Percentiles rank a stretch among this genome's conserved stretches.
These are phyloP conservation scores for Melampsora americana DNA, from an alignment of 1,284 basidiomycete genomes.

Conservation along the genomic window DNA sequence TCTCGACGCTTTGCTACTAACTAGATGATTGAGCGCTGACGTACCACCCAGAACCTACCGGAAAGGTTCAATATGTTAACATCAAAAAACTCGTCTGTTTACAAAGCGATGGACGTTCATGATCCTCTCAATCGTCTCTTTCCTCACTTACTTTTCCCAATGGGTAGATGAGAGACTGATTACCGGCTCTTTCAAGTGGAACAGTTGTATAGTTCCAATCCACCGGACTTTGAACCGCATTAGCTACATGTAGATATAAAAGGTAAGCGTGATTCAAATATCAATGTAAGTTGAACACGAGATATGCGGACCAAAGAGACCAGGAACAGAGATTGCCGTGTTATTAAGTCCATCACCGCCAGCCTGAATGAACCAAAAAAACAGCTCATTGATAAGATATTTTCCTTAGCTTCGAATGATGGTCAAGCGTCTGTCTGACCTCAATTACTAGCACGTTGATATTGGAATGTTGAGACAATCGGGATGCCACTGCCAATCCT, in stretches of 20 bases:
- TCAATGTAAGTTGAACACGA: neutral
- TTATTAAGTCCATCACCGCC: slow-evolving; percentile 34
- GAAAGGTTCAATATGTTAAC: neutral
- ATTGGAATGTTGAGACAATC: slow-evolving; percentile 17
- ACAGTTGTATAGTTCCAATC: slow-evolving; percentile 42
- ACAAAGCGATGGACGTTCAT: too few species aligned
- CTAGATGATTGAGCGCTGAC: slow-evolving; percentile 36
- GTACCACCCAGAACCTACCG: slow-evolving; percentile 35
- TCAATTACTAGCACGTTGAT: slow-evolving; percentile 22
- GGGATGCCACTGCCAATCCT: slow-evolving; percentile 30
- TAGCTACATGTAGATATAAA: neutral
- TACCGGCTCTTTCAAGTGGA: slow-evolving; percentile 12
- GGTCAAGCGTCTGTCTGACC: neutral
- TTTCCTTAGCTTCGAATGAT: neutral
- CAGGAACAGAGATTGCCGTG: slow-evolving; percentile 10
- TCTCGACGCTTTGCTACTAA: slow-evolving; percentile 21
- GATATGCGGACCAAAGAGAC: neutral
- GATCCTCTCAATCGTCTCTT: too few species aligned
- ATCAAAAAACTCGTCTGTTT: too few species aligned
- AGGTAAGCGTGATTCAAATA: neutral
- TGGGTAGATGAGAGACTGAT: slow-evolving; percentile 18
- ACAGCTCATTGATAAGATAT: neutral
- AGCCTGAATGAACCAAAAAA: slow-evolving; percentile 3
- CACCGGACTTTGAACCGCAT: slow-evolving; percentile 1
- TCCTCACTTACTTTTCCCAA: slow-evolving; percentile 27